phyloP scores from a whole-genome alignment of 2,329 filamentous ascomycete species.

The Podosphaera aphanis region DNA sequence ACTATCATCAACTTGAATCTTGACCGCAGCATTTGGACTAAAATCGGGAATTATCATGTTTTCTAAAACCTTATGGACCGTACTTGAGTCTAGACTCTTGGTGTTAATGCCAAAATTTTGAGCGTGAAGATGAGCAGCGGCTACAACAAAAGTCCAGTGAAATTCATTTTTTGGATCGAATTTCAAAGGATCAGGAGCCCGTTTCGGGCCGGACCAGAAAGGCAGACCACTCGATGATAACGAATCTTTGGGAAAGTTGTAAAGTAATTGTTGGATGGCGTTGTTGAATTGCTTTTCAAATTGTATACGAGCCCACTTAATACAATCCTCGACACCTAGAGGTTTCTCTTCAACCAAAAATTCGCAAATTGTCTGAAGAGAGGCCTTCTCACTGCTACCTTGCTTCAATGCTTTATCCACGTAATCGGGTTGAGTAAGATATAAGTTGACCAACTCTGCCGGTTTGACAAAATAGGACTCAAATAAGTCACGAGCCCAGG shows the following conservation, averaged over 20 bases:
- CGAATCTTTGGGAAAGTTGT: slow-evolving; percentile 92
- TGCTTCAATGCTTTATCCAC: slow-evolving; percentile 72
- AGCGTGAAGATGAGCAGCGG: slow-evolving; percentile 77
- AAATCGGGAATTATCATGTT: slow-evolving; percentile 95
- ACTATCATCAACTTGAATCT: slow-evolving; percentile 89
- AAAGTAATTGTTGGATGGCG: slow-evolving; percentile 79
- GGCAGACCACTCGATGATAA: slow-evolving; percentile 67
- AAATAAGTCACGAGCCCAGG: slow-evolving; percentile 91
- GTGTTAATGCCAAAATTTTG: slow-evolving; percentile 96
- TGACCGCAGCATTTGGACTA: slow-evolving; percentile 67
- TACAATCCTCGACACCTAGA: slow-evolving; percentile 81
- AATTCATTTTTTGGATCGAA: slow-evolving; percentile 70
- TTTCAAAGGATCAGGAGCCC: slow-evolving; percentile 73
- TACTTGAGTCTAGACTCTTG: slow-evolving; percentile 43
- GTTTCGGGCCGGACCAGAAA: slow-evolving; percentile 98
- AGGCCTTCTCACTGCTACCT: slow-evolving; percentile 84
- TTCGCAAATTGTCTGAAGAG: slow-evolving; percentile 70
- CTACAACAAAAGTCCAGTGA: slow-evolving; percentile 69
- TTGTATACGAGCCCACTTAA: slow-evolving; percentile 77
- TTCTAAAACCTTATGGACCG: slow-evolving; percentile 61
- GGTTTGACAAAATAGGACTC: slow-evolving; percentile 84
- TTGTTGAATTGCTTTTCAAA: slow-evolving; percentile 97
- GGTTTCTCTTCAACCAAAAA: slow-evolving; percentile 84
- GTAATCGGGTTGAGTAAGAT: slow-evolving; percentile 78
- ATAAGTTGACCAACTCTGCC: slow-evolving; percentile 81